Evolutionary conservation across 148 eudicot genomes (phyloP).

Genomic region (Hydrangea macrophylla): DNA sequence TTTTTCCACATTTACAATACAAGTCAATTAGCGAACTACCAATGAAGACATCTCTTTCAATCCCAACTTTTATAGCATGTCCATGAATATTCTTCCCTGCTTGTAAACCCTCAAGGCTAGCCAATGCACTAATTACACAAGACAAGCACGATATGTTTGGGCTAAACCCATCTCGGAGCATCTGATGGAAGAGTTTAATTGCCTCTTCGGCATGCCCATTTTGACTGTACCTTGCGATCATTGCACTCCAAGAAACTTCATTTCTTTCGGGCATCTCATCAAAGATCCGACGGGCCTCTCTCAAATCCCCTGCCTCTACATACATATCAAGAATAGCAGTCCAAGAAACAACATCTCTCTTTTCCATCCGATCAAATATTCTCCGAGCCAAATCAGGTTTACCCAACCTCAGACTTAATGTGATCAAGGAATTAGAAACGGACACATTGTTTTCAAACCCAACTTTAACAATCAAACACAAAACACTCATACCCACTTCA

Average conservation of each 20-base stretch:
- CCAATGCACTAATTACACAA: slow-evolving; percentile 40
- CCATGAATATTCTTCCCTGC: slow-evolving; percentile 42
- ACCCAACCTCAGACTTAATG: slow-evolving; percentile 36
- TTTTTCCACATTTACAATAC: slow-evolving; percentile 33
- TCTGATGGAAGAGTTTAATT: slow-evolving; percentile 30
- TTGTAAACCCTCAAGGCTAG: slow-evolving; percentile 34
- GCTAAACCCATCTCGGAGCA: slow-evolving; percentile 28
- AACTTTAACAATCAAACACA: slow-evolving; percentile 33
- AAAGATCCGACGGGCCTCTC: slow-evolving; percentile 48
- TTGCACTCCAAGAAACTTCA: slow-evolving; percentile 60
- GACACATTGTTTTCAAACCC: slow-evolving; percentile 42
- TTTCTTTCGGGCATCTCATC: slow-evolving; percentile 55
- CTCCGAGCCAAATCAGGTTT: slow-evolving; percentile 32
- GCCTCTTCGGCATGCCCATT: slow-evolving; percentile 43
- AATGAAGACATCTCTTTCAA: slow-evolving; percentile 27
- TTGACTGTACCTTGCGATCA: slow-evolving; percentile 52
- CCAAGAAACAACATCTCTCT: slow-evolving; percentile 58
- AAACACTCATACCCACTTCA: slow-evolving; percentile 36
- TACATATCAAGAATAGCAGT: slow-evolving; percentile 54
- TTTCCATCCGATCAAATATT: slow-evolving; percentile 37
- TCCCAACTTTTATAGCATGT: slow-evolving; percentile 29
- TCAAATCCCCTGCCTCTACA: slow-evolving; percentile 38
- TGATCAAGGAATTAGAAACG: slow-evolving; percentile 43
- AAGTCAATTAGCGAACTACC: slow-evolving; percentile 40
- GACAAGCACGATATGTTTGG: slow-evolving; percentile 50